Evolutionary conservation across 2,329 filamentous ascomycete species (phyloP).

Genomic region (Ophiobolus disseminans): DNA sequence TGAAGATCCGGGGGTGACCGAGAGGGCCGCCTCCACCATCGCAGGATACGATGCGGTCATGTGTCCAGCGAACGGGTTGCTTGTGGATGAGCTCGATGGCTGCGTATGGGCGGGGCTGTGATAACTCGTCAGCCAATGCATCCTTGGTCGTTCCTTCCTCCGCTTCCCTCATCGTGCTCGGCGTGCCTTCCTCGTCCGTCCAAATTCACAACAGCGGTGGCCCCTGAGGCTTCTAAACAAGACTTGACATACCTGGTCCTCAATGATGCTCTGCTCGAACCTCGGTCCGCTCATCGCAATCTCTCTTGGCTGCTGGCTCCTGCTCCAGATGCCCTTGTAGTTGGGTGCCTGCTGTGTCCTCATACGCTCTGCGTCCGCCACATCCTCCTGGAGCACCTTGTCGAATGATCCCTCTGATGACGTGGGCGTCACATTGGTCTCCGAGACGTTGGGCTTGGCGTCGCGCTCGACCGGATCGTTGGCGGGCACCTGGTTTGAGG

Average conservation of each 20-base stretch:
- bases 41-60: conserved; percentile 81
- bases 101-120: conserved; percentile 82
- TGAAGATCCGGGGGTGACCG: conserved; percentile 92
- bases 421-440: conserved; percentile 66
- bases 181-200: too few species aligned
- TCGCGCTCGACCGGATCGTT: conserved; percentile 66
- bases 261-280: conserved; percentile 97
- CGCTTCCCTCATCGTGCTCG: too few species aligned
- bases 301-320: conserved; percentile 80
- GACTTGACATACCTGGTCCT: conserved; percentile 74
- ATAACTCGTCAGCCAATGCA: conserved; percentile 26
- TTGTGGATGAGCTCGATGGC: conserved; percentile 97
- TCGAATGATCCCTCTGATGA: conserved; percentile 60
- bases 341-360: conserved; percentile 84
- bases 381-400: conserved; percentile 62
- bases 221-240: not conserved
- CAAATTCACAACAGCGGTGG: not conserved
- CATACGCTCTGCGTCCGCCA: conserved; percentile 61
- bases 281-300: conserved; percentile 90
- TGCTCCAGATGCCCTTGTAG: conserved; percentile 79
- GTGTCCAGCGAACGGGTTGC: conserved; percentile 91
- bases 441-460: conserved; percentile 61
- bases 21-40: conserved; percentile 90
- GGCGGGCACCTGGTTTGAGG: conserved; percentile 70
- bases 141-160: not conserved